Conservation (phyloP, 2,329 filamentous ascomycete species). For the Monosporascus ibericus region DNA sequence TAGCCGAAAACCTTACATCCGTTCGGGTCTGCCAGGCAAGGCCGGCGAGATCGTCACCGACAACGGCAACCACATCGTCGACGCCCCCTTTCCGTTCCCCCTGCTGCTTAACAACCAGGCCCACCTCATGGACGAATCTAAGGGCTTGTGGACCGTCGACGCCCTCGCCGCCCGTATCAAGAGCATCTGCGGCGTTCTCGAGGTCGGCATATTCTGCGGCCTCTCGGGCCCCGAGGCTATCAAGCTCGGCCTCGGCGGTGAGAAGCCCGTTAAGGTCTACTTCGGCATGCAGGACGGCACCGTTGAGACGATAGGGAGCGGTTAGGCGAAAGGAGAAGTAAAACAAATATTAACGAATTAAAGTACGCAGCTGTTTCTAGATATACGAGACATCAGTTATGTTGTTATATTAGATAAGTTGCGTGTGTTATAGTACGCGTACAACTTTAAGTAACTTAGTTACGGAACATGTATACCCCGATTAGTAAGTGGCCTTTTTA, state of each 20-base stretch:
- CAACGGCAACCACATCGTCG: constrained; percentile 83
- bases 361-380: too few relatives aligned
- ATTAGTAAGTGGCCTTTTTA: too few relatives aligned
- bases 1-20: constrained; percentile 61
- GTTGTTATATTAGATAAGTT: too few relatives aligned
- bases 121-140: constrained; percentile 46
- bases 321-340: background rate
- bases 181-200: constrained; percentile 77
- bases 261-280: constrained; percentile 90
- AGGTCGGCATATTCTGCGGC: constrained; percentile 87
- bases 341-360: too few relatives aligned
- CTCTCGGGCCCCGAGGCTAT: constrained; percentile 65
- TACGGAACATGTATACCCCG: too few relatives aligned
- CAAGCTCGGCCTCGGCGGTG: constrained; percentile 53
- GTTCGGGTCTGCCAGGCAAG: constrained; percentile 68
- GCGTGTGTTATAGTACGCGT: too few relatives aligned
- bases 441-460: too few relatives aligned
- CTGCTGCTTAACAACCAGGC: constrained; percentile 50
- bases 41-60: constrained; percentile 76
- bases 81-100: constrained; percentile 72
- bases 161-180: constrained; percentile 70
- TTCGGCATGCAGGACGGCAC: constrained; percentile 82
- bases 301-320: constrained; percentile 38
- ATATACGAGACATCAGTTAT: too few relatives aligned
- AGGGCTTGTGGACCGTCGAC: constrained; percentile 75